Percentiles rank a stretch among this genome's conserved stretches.
phyloP scores from a whole-genome alignment of 768 basidiomycete species.

The Cytidiella melzeri region DNA sequence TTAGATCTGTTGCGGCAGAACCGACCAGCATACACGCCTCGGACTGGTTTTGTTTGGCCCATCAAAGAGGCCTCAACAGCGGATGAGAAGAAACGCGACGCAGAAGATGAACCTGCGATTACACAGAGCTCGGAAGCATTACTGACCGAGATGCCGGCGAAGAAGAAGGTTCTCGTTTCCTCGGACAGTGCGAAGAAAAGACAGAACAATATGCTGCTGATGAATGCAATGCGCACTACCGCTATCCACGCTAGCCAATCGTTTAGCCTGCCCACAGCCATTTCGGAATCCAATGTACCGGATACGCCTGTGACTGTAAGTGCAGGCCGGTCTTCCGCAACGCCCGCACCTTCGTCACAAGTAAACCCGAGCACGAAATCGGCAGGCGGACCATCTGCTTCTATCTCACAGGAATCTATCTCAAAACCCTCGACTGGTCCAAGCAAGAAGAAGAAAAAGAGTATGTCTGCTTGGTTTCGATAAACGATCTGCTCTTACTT shows the following conservation, averaged over 20 bases:
- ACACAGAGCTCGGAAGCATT: constrained; percentile 10
- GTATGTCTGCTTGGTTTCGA: constrained; percentile 34
- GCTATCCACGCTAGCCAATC: constrained; percentile 60
- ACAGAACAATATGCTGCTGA: constrained; percentile 62
- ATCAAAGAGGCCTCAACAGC: constrained; percentile 52
- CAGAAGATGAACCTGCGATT: constrained; percentile 12
- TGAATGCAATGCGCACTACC: constrained; percentile 77
- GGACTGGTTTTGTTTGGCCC: constrained; percentile 83
- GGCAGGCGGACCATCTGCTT: constrained; percentile 22
- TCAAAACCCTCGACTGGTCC: constrained; percentile 43
- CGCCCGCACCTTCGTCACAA: constrained; percentile 21
- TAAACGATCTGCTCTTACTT: not conserved
- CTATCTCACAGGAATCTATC: constrained; percentile 39
- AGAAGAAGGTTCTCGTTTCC: constrained; percentile 18
- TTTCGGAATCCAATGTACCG: constrained; percentile 22
- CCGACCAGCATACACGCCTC: constrained; percentile 78
- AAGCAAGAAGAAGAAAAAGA: constrained; percentile 76
- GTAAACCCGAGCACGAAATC: constrained; percentile 28
- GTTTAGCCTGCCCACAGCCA: constrained; percentile 36
- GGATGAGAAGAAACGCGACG: constrained; percentile 38
- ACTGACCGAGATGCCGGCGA: constrained; percentile 8
- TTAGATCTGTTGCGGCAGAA: constrained; percentile 67
- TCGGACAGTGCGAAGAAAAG: constrained; percentile 39
- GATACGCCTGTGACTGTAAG: constrained; percentile 23
- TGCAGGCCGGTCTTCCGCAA: constrained; percentile 27